A percentile compares a stretch with the other conserved stretches of the same genome.
These are phyloP conservation scores for Aspergillus coremiiformis DNA, from an alignment of 495 filamentous ascomycete genomes.

Conservation along the genomic window DNA sequence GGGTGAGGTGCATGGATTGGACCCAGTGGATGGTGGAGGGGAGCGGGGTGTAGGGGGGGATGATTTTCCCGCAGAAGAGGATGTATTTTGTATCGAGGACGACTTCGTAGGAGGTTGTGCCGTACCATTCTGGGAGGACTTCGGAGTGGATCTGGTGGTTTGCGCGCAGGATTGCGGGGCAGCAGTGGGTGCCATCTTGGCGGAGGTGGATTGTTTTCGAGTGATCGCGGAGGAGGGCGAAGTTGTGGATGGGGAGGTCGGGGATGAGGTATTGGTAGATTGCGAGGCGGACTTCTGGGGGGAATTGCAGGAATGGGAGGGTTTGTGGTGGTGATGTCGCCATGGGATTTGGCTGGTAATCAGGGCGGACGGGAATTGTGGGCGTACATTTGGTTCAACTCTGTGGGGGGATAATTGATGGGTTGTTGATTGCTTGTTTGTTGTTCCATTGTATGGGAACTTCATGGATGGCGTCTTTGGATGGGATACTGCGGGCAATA, in stretches of 20 bases:
- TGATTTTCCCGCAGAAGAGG: conserved; percentile 7
- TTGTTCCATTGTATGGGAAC: too few species aligned
- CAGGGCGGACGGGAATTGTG: too few species aligned
- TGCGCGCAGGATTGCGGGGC: conserved; percentile 4
- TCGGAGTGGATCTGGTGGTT: conserved; percentile 6
- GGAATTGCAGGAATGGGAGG: conserved; percentile 3
- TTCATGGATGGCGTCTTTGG: too few species aligned
- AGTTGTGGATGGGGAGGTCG: conserved; percentile 3
- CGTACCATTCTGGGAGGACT: conserved; percentile 5
- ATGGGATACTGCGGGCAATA: too few species aligned
- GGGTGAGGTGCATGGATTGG: not conserved
- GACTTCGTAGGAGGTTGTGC: conserved; percentile 4
- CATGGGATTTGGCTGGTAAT: not conserved
- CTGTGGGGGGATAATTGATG: not conserved
- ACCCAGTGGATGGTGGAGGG: conserved; percentile 2
- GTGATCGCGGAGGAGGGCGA: conserved; percentile 1
- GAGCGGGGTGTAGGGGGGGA: conserved; percentile 3
- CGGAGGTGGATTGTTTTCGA: not conserved
- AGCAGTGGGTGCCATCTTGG: not conserved
- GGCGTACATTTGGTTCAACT: too few species aligned
- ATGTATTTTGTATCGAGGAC: conserved; percentile 6
- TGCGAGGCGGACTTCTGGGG: conserved; percentile 6
- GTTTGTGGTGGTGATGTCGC: not conserved
- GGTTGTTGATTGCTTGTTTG: not conserved
- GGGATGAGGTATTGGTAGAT: conserved; percentile 7